phyloP scores from a whole-genome alignment of 352 stramenopile species.

The Pythium periplocum region DNA sequence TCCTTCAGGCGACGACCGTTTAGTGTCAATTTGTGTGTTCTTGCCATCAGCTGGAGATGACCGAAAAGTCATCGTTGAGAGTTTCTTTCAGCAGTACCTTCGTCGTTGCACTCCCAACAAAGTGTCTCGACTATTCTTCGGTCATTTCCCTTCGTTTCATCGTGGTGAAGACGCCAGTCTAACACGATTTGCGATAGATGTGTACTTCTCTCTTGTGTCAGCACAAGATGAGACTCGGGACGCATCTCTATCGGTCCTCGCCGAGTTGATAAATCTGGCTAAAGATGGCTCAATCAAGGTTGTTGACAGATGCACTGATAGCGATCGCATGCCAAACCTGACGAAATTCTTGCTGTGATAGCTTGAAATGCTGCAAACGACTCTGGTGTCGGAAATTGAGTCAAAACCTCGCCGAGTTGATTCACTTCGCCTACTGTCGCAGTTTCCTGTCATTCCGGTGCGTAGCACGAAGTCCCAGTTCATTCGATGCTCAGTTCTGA shows the following conservation, averaged over 20 bases:
- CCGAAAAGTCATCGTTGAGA: not conserved
- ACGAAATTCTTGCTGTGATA: not conserved
- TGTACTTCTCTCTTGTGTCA: not conserved
- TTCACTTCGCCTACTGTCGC: conserved; percentile 12
- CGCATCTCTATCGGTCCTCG: no score
- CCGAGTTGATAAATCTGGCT: no score
- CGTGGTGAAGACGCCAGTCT: not conserved
- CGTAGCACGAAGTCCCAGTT: not conserved
- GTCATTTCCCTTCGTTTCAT: not conserved
- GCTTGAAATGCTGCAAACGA: conserved; percentile 10
- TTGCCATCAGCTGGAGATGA: conserved; percentile 2
- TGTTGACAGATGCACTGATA: no score
- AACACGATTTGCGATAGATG: not conserved
- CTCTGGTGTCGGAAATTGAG: conserved; percentile 7
- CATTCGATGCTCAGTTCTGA: no score
- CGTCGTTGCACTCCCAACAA: conserved; percentile 2
- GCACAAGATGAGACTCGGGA: no score
- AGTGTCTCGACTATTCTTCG: conserved; percentile 9
- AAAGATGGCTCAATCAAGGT: no score
- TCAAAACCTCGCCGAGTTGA: conserved; percentile 5
- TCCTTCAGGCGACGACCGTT: conserved; percentile 11
- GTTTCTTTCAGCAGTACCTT: conserved; percentile 14
- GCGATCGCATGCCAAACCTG: no score
- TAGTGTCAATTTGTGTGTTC: conserved; percentile 11
- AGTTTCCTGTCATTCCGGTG: conserved; percentile 7